phyloP scores from a whole-genome alignment of 257 asterid genomes.

The Gardenia jasminoides region DNA sequence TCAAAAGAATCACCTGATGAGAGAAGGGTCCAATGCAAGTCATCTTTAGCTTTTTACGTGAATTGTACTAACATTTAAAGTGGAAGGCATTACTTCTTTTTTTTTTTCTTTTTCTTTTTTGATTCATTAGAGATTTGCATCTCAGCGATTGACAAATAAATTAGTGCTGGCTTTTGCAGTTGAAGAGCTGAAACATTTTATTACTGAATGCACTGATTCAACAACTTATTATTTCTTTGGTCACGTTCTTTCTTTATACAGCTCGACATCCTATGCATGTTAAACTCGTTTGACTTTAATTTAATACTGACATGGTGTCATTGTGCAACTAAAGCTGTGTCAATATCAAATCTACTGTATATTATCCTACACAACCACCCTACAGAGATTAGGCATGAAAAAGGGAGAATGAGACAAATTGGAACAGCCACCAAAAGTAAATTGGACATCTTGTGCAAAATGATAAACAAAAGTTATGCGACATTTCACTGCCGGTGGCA shows the following conservation, averaged over 20 bases:
- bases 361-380: background rate
- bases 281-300: too few species aligned
- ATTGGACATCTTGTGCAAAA: background rate
- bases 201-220: background rate
- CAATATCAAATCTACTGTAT: too few species aligned
- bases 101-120: background rate
- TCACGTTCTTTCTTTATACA: background rate
- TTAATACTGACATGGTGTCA: too few species aligned
- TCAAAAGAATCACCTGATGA: background rate
- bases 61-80: too few species aligned
- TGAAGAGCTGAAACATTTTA: too few species aligned
- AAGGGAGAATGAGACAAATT: background rate
- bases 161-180: background rate
- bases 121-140: background rate
- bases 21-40: too few species aligned
- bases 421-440: background rate
- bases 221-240: background rate
- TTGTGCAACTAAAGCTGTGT: too few species aligned
- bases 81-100: too few species aligned
- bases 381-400: background rate
- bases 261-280: background rate
- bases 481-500: background rate
- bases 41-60: too few species aligned
- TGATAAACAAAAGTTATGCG: too few species aligned
- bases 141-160: too few species aligned